phyloP scores from a whole-genome alignment of 1,139 yeast species.

The Yamadazyma triangularis region DNA sequence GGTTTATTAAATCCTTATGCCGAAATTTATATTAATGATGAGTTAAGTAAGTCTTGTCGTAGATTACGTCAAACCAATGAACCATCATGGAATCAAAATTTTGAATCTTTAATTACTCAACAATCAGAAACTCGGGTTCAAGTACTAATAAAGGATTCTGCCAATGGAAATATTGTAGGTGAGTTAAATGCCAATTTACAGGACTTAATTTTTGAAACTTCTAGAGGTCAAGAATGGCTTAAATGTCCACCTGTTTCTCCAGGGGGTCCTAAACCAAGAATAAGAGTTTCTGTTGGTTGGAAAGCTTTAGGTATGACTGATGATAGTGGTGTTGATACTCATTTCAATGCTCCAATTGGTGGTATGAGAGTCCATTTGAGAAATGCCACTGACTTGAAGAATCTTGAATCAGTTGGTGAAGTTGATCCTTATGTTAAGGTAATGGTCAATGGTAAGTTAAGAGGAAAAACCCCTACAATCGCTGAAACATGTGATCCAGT shows the following conservation, averaged over 20 bases:
- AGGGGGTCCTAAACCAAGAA: slow-evolving; percentile 39
- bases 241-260: slow-evolving; percentile 34
- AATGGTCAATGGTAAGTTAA: slow-evolving; percentile 51
- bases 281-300: slow-evolving; percentile 59
- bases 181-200: slow-evolving; percentile 51
- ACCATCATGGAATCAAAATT: slow-evolving; percentile 64
- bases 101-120: slow-evolving; percentile 58
- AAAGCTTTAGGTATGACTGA: slow-evolving; percentile 64
- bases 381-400: slow-evolving; percentile 50
- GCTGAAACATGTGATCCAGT: slow-evolving; percentile 54
- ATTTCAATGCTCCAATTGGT: slow-evolving; percentile 58
- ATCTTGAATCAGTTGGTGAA: slow-evolving; percentile 61
- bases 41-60: slow-evolving; percentile 53
- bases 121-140: slow-evolving; percentile 53
- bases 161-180: slow-evolving; percentile 45
- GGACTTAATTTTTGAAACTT: slow-evolving; percentile 49
- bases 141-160: slow-evolving; percentile 55
- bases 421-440: slow-evolving; percentile 71
- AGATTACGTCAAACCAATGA: slow-evolving; percentile 61
- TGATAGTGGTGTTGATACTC: slow-evolving; percentile 36
- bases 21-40: slow-evolving; percentile 54
- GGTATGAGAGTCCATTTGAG: slow-evolving; percentile 57
- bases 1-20: slow-evolving; percentile 74
- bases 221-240: slow-evolving; percentile 50
- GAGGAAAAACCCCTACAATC: slow-evolving; percentile 51